A percentile compares a stretch with the other conserved stretches of the same genome.
Evolutionary conservation across 176 grass and related monocot species (phyloP).

Genomic region (Rhipidocladum racemiflorum): DNA sequence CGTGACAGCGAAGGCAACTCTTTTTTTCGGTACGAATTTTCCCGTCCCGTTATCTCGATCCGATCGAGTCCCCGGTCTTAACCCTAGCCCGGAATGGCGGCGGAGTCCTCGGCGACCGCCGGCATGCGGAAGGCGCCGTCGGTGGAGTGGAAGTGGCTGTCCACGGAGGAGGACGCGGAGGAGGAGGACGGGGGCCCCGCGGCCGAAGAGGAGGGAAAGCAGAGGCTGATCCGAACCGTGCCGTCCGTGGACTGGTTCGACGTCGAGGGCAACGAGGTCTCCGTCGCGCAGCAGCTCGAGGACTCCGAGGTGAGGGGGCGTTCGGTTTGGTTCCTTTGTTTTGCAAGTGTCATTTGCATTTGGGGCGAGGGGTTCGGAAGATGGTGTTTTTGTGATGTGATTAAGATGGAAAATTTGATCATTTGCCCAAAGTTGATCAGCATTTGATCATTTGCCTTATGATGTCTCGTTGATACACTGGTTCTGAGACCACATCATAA

Average conservation of each 20-base stretch:
- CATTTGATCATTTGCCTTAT: too few species aligned
- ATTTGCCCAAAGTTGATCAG: too few species aligned
- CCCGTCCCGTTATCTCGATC: slow-evolving; percentile 21
- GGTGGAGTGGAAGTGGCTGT: slow-evolving; percentile 62
- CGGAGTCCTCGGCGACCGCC: slow-evolving; percentile 50
- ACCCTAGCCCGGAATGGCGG: slow-evolving; percentile 30
- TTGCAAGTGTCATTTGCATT: not conserved
- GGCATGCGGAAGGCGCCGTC: slow-evolving; percentile 55
- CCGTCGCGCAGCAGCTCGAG: slow-evolving; percentile 40
- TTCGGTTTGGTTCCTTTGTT: not conserved
- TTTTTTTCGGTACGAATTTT: not conserved
- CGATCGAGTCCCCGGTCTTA: slow-evolving; percentile 32
- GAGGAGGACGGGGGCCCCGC: slow-evolving; percentile 5
- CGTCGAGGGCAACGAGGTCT: slow-evolving; percentile 80
- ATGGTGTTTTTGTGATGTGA: not conserved
- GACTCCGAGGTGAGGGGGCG: slow-evolving; percentile 38
- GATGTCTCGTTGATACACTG: too few species aligned
- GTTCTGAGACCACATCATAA: too few species aligned
- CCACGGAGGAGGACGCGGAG: slow-evolving; percentile 48
- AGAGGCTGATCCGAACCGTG: slow-evolving; percentile 59
- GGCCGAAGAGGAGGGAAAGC: slow-evolving; percentile 21
- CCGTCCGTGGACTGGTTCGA: slow-evolving; percentile 80
- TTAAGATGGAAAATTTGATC: too few species aligned
- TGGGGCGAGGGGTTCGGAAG: not conserved
- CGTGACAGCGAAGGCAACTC: slow-evolving; percentile 4